Base-by-base conservation (phyloP, 2,329 filamentous ascomycete species). In the Sarocladium oryzae region DNA sequence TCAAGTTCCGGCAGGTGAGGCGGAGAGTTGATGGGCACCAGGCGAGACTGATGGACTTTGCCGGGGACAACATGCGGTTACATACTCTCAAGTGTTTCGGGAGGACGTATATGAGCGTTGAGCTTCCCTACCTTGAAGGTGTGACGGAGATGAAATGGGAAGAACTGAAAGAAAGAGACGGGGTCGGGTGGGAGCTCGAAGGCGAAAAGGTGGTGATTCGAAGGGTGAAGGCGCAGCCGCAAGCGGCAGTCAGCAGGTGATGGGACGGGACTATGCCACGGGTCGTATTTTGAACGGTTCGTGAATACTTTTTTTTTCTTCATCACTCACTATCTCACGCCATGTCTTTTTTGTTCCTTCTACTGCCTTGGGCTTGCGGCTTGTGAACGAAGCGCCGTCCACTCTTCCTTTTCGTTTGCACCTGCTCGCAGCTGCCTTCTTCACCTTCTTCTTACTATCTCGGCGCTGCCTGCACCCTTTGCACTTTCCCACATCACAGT, bases 51-150 rank as follows among this genome's bases (percentile, higher is more conserved):
- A 84, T 97, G 75, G 86, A 89, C 61, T 92, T 84, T 73, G 87
- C 88, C 8, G 87, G 89, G 58, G 79, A 82, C 21, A 76, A 79
- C n/a, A 76, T 96, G 62, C 76, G 86, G 58, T 73, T 81, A 57
- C 86, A 91, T 67, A 82, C 88, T 30, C 72, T 97, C 58, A 95
- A 96, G 72, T 93, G 90, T 64, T 79, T 97, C 51, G 90, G 89
- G 1, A 80, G 84, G 61, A 79, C 85, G 4, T 99, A 99, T 66
- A 69, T 96, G 56, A 81, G 71, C 18, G 84, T 89, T 8, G 87
- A 89, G 50, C 67, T 78, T 53, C 64, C 63, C 3, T 89, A 85
- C 65, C 69, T 96, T 49, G 88, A 93, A 68, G 77, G 75, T 62
- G 77, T 81, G 52, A 78, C 86, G 4, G 82, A 82, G 45, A 74